These are phyloP conservation scores for Petunia secreta DNA, from an alignment of 257 asterid species.

Conservation along the genomic window DNA sequence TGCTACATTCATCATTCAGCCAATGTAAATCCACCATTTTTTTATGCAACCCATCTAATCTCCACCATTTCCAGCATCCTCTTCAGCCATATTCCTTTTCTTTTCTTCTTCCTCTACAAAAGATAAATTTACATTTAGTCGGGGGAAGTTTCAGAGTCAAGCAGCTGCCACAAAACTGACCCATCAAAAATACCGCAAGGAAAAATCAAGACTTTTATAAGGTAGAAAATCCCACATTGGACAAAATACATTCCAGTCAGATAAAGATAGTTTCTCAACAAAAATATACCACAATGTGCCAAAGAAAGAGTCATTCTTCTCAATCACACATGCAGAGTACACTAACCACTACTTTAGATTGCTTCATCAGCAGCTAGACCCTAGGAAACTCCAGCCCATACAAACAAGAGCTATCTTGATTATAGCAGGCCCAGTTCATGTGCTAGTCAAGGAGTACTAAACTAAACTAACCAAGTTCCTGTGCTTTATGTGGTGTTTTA, in stretches of 20 bases:
- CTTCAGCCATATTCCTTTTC: conserved; percentile 39
- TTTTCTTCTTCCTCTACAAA: conserved; percentile 38
- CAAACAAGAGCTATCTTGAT: not conserved
- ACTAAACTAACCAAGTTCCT: no score
- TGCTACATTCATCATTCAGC: no score
- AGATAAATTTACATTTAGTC: not conserved
- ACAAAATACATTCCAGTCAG: not conserved
- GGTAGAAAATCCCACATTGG: no score
- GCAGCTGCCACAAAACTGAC: not conserved
- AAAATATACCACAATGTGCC: not conserved
- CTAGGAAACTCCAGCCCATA: not conserved
- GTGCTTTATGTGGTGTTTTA: no score
- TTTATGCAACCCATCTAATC: not conserved
- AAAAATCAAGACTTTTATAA: not conserved
- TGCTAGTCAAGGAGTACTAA: no score
- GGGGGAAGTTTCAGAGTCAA: not conserved
- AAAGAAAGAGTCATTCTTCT: not conserved
- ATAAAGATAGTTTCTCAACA: not conserved
- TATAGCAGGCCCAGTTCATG: not conserved
- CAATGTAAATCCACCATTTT: no score
- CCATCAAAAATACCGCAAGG: not conserved
- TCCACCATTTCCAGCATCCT: conserved; percentile 23
- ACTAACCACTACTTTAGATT: not conserved
- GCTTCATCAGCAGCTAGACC: not conserved
- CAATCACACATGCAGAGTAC: not conserved